These are phyloP conservation scores for Termitomyces sp. DNA, from an alignment of 768 basidiomycete genomes.

Conservation along the genomic window DNA sequence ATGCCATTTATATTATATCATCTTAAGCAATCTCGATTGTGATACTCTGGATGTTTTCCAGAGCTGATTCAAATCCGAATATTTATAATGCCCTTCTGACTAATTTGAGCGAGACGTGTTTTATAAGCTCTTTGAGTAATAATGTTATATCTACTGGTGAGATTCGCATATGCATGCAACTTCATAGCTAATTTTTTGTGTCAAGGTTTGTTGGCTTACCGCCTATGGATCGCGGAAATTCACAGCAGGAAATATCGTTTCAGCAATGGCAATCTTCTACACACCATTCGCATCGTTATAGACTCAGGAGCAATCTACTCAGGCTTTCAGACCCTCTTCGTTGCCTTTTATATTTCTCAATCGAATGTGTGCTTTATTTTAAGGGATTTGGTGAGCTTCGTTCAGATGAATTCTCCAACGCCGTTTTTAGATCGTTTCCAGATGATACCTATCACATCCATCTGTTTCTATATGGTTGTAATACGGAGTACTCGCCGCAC, in stretches of 20 bases:
- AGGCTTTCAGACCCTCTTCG: background rate
- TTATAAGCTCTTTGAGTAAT: background rate
- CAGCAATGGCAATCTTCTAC: background rate
- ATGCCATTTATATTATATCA: too few species aligned
- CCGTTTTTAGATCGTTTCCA: background rate
- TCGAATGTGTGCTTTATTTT: background rate
- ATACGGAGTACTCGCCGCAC: background rate
- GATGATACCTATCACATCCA: background rate
- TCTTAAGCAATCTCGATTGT: background rate
- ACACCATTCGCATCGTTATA: background rate
- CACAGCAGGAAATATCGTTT: background rate
- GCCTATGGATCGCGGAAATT: background rate
- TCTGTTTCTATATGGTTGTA: background rate
- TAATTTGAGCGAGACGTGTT: background rate
- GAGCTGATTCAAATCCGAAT: background rate
- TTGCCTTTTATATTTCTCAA: background rate
- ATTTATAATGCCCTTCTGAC: background rate
- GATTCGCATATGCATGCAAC: background rate
- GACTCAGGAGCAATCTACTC: background rate
- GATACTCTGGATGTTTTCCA: background rate
- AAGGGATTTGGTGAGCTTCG: background rate
- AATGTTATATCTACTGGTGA: background rate
- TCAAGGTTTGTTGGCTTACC: background rate
- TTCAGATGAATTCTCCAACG: background rate
- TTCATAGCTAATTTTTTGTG: too few species aligned